Evolutionary conservation across 257 asterid species (phyloP).

Genomic region (Coffea eugenioides): DNA sequence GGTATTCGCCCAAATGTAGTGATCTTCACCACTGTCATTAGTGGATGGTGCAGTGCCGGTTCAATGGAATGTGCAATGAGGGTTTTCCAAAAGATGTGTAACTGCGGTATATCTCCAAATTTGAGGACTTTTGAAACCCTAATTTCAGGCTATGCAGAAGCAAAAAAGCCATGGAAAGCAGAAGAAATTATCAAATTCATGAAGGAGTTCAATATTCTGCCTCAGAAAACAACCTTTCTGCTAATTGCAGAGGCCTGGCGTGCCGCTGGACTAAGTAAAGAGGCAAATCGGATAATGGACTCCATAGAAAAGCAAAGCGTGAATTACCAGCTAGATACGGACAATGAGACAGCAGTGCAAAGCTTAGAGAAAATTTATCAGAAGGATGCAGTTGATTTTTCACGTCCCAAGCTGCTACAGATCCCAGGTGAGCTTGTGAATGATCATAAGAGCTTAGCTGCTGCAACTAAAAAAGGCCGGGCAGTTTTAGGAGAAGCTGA

Average conservation of each 20-base stretch:
- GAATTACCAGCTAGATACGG: conserved; percentile 15
- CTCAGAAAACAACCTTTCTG: conserved; percentile 43
- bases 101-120: conserved; percentile 50
- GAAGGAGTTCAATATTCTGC: conserved; percentile 43
- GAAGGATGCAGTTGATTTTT: conserved; percentile 31
- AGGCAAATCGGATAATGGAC: conserved; percentile 35
- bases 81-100: conserved; percentile 50
- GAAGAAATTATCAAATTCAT: conserved; percentile 46
- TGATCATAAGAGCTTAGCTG: conserved; percentile 40
- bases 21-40: conserved; percentile 61
- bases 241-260: conserved; percentile 55
- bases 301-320: conserved; percentile 17
- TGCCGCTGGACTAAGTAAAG: conserved; percentile 36
- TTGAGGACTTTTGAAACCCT: conserved; percentile 62
- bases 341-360: conserved; percentile 27
- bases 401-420: conserved; percentile 40
- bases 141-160: conserved; percentile 56
- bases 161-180: conserved; percentile 61
- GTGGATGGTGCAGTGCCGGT: conserved; percentile 60
- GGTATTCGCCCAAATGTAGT: conserved; percentile 51
- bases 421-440: conserved; percentile 47
- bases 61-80: conserved; percentile 50
- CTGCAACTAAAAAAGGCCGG: conserved; percentile 33
- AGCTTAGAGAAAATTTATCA: conserved; percentile 46
- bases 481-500: conserved; percentile 52